Conservation (phyloP, 108 stramenopile species). For the Chaetoceros tenuissimus region DNA sequence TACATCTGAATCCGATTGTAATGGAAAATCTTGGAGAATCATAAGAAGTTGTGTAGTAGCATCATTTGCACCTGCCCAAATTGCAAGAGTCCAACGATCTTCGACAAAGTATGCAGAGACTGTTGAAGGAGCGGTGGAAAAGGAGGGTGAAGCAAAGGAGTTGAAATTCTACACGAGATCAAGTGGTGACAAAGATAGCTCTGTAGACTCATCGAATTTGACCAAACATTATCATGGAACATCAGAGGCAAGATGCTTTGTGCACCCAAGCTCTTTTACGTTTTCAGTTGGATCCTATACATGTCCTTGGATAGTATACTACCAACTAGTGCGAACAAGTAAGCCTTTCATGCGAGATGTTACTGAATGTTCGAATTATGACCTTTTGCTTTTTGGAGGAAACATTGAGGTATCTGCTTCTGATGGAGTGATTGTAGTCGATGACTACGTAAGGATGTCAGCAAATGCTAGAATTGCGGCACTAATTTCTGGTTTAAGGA, state of each 20-base stretch:
- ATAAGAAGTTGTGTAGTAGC: conserved; percentile 61
- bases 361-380: conserved; percentile 85
- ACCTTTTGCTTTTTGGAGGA: conserved; percentile 89
- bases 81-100: conserved; percentile 65
- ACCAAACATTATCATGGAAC: conserved; percentile 6
- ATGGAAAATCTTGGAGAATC: conserved; percentile 60
- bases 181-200: too few species aligned
- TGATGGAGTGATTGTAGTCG: conserved; percentile 65
- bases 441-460: conserved; percentile 68
- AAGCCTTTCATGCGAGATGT: conserved; percentile 86
- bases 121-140: conserved; percentile 65
- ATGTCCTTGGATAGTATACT: conserved; percentile 91
- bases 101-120: conserved; percentile 73
- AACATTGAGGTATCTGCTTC: conserved; percentile 75
- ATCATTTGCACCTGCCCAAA: conserved; percentile 58
- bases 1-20: conserved; percentile 43
- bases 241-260: conserved; percentile 80
- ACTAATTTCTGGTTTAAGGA: conserved; percentile 75
- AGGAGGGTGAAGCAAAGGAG: conserved; percentile 58
- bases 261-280: conserved; percentile 83
- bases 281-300: conserved; percentile 70
- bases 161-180: conserved; percentile 60
- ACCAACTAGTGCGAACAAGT: conserved; percentile 81
- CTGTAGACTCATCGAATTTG: not conserved
- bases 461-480: conserved; percentile 87